Conservation (phyloP, 2,329 filamentous ascomycete genomes). For the Akanthomyces lecanii region DNA sequence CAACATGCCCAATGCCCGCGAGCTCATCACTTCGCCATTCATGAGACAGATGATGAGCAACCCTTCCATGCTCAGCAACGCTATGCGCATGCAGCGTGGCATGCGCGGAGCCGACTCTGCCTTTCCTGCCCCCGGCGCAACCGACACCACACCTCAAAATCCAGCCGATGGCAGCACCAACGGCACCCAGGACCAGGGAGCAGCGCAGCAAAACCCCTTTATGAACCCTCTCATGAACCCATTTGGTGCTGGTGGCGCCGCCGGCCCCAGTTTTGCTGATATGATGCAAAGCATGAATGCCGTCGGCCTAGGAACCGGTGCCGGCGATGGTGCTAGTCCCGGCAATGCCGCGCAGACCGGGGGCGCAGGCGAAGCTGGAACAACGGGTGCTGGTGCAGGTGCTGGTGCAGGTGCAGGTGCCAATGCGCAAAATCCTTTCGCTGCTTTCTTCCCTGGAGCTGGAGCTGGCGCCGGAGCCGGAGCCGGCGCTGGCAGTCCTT, state of each 20-base stretch:
- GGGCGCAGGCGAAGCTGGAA: conserved; percentile 23
- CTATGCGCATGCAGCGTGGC: conserved; percentile 76
- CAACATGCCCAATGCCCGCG: conserved; percentile 68
- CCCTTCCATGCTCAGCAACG: conserved; percentile 76
- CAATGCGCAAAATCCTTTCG: conserved; percentile 58
- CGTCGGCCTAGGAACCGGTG: conserved; percentile 27
- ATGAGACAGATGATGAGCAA: conserved; percentile 93
- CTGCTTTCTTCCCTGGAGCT: conserved; percentile 52
- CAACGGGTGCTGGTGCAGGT: conserved; percentile 14
- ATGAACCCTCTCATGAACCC: conserved; percentile 43
- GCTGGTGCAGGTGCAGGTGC: not conserved
- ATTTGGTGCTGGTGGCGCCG: conserved; percentile 23
- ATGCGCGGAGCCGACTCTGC: conserved; percentile 53
- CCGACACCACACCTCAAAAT: conserved; percentile 71
- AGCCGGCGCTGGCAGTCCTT: conserved; percentile 37
- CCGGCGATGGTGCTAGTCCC: conserved; percentile 14
- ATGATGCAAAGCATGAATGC: conserved; percentile 26
- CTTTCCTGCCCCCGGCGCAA: conserved; percentile 89
- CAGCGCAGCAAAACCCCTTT: conserved; percentile 18
- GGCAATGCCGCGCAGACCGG: conserved; percentile 19
- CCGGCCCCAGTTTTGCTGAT: conserved; percentile 20
- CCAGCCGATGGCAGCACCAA: conserved; percentile 32
- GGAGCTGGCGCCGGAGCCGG: conserved; percentile 30
- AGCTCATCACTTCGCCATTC: conserved; percentile 82
- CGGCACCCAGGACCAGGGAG: conserved; percentile 6